Evolutionary conservation across 2,329 filamentous ascomycete species (phyloP).

Genomic region (Aspergillus viridinutans): DNA sequence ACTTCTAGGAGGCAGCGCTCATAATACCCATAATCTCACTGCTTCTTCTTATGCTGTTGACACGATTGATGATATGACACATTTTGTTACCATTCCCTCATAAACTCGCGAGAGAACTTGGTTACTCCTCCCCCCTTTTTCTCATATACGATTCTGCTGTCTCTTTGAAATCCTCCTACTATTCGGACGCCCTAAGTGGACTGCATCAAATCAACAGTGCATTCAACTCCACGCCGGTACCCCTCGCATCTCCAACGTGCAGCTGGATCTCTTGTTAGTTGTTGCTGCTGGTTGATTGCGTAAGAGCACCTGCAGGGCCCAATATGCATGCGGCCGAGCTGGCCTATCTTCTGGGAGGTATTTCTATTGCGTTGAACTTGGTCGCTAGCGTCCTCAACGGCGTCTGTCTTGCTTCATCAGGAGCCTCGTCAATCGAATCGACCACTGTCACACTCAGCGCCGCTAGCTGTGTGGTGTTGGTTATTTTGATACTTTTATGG

Average conservation of each 20-base stretch:
- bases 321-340: constrained; percentile 14
- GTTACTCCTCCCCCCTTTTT: neutral
- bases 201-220: neutral
- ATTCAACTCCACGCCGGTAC: neutral
- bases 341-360: constrained; percentile 23
- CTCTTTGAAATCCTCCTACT: neutral
- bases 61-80: neutral
- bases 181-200: neutral
- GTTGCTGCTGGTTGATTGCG: neutral
- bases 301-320: constrained; percentile 7
- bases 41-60: neutral
- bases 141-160: neutral
- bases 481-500: constrained; percentile 17
- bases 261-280: neutral
- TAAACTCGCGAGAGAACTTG: neutral
- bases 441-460: constrained; percentile 22
- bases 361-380: constrained; percentile 20
- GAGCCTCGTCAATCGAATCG: constrained; percentile 17
- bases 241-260: neutral
- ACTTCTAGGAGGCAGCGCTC: neutral
- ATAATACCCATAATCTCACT: neutral
- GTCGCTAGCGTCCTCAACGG: constrained; percentile 27
- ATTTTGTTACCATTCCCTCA: neutral
- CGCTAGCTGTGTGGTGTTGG: constrained; percentile 20
- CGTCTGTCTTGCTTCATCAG: constrained; percentile 21